Percentiles rank a stretch among this genome's conserved stretches.
These are phyloP conservation scores for Vickermania spadyakhi DNA, from an alignment of 208 protist species.

Conservation along the genomic window DNA sequence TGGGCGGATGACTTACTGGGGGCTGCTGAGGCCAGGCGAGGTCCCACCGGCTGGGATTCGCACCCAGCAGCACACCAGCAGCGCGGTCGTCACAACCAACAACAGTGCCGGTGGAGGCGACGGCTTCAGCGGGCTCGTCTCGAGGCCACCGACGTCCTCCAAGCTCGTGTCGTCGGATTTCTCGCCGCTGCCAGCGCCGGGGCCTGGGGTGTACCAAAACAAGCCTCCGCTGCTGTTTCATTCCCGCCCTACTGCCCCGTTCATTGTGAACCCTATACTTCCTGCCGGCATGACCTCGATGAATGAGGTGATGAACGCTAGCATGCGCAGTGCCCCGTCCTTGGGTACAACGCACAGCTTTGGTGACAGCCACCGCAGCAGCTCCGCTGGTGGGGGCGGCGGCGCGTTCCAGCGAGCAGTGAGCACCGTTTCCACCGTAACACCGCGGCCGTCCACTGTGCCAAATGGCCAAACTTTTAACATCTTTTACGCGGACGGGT, in stretches of 20 bases:
- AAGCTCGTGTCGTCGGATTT: conserved; percentile 14
- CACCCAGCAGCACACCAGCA: conserved; percentile 4
- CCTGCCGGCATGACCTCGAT: background rate
- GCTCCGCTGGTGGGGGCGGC: background rate
- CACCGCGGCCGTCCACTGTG: background rate
- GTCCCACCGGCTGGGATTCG: conserved; percentile 6
- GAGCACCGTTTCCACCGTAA: conserved; percentile 5
- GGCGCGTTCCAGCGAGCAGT: conserved; percentile 4
- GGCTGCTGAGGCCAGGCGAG: background rate
- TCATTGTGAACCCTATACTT: background rate
- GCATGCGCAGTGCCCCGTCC: conserved; percentile 5
- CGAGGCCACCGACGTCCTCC: conserved; percentile 12
- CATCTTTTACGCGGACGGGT: conserved; percentile 15
- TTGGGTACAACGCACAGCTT: background rate
- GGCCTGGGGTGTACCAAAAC: conserved; percentile 24
- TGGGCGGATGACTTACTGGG: background rate
- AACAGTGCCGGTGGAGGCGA: background rate
- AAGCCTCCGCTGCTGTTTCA: conserved; percentile 35
- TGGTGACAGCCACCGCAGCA: conserved; percentile 1
- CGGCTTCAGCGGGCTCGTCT: background rate
- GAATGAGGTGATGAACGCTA: conserved; percentile 9
- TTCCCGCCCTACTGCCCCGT: background rate
- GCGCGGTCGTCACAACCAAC: background rate
- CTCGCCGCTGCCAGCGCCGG: conserved; percentile 17
- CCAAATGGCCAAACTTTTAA: background rate